phyloP scores from a whole-genome alignment of 2,329 filamentous ascomycete species.

The Plenodomus tracheiphilus region DNA sequence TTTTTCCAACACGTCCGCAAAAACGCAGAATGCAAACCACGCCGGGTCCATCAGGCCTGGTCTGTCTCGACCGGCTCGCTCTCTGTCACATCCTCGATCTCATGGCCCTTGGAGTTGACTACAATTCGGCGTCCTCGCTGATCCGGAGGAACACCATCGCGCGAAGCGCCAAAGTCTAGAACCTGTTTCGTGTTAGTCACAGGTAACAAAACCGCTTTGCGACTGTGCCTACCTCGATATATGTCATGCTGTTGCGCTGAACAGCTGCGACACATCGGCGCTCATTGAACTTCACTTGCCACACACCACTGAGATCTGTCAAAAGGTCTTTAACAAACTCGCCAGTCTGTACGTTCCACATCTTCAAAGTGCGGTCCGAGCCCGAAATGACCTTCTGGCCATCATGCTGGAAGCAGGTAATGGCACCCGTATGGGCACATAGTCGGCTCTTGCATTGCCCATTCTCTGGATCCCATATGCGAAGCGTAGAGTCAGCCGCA shows the following conservation, averaged over 20 bases:
- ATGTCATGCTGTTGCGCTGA: conserved; percentile 88
- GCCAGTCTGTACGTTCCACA: conserved; percentile 95
- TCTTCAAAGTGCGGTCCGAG: conserved; percentile 93
- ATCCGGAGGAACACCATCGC: conserved; percentile 79
- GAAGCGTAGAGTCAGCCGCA: conserved; percentile 89
- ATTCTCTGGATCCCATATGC: conserved; percentile 95
- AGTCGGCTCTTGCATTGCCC: conserved; percentile 89
- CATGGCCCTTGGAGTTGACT: conserved; percentile 48
- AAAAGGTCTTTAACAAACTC: conserved; percentile 91
- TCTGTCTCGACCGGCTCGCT: conserved; percentile 36
- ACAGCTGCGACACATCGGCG: conserved; percentile 94
- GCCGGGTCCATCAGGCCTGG: conserved; percentile 17
- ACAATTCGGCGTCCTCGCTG: conserved; percentile 78
- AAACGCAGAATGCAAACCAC: conserved; percentile 19
- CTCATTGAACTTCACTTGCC: conserved; percentile 98
- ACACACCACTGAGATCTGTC: conserved; percentile 93
- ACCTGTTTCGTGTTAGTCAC: conserved; percentile 63
- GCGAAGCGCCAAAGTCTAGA: conserved; percentile 91
- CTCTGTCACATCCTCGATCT: conserved; percentile 41
- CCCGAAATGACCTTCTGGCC: conserved; percentile 95
- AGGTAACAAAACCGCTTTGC: background rate
- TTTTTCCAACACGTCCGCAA: conserved; percentile 28
- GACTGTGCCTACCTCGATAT: conserved; percentile 71
- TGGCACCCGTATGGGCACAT: conserved; percentile 92
- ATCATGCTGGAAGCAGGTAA: conserved; percentile 98